A percentile compares a stretch with the other conserved stretches of the same genome.
Evolutionary conservation across 345 rosid species (phyloP).

Genomic region (Eucalyptus erythrocorys): DNA sequence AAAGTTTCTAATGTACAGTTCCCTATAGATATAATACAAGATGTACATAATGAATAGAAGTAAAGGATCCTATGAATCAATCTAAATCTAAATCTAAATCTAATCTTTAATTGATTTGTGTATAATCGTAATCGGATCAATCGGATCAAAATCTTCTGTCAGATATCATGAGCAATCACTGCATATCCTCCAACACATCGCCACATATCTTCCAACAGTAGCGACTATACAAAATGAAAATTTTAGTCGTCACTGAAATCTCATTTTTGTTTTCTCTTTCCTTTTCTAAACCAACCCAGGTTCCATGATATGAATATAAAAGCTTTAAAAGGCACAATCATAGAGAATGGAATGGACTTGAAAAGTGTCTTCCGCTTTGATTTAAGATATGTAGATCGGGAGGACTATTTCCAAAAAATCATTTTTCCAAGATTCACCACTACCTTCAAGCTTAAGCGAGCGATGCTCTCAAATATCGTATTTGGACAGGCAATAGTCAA

Average conservation of each 20-base stretch:
- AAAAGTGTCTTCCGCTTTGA: conserved; percentile 22
- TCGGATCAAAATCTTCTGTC: too few species aligned
- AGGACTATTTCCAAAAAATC: conserved; percentile 25
- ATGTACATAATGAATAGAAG: too few species aligned
- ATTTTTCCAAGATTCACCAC: conserved; percentile 29
- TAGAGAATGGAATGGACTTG: background rate
- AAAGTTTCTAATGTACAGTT: too few species aligned
- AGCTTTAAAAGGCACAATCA: background rate
- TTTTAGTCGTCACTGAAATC: background rate
- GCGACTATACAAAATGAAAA: background rate
- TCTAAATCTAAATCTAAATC: too few species aligned
- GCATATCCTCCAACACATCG: background rate
- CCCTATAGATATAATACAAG: fast-evolving
- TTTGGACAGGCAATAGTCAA: background rate
- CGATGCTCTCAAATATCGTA: background rate
- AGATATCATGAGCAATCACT: too few species aligned
- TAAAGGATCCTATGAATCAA: too few species aligned
- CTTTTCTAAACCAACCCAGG: background rate
- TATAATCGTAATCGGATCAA: fast-evolving
- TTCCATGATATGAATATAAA: conserved; percentile 21
- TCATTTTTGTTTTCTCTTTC: background rate
- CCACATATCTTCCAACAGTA: too few species aligned
- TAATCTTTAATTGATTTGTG: too few species aligned
- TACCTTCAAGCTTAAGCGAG: background rate
- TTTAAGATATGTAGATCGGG: conserved; percentile 34